phyloP scores from a whole-genome alignment of 352 stramenopile genomes.

The Phytopythium oedochilum region DNA sequence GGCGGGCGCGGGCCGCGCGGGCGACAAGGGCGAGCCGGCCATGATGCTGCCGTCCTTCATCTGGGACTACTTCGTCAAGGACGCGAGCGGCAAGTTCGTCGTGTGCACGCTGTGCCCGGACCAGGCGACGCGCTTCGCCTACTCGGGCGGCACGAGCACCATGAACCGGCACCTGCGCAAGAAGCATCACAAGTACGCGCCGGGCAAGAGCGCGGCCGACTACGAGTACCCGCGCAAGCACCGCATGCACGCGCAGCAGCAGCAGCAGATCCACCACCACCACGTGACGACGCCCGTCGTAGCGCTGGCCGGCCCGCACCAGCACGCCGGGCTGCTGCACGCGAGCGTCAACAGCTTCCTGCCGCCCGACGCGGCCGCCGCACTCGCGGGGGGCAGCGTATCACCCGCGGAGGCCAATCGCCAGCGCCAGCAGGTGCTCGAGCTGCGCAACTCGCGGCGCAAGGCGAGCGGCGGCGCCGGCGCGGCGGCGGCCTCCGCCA shows the following conservation, averaged over 20 bases:
- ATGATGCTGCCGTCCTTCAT: slow-evolving; percentile 80
- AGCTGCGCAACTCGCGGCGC: slow-evolving; percentile 48
- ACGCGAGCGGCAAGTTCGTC: slow-evolving; percentile 70
- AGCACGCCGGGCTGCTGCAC: slow-evolving; percentile 5
- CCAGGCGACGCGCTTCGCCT: slow-evolving; percentile 69
- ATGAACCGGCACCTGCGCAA: slow-evolving; percentile 82
- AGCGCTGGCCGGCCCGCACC: not conserved
- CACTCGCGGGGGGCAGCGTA: slow-evolving; percentile 19
- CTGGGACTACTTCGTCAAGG: slow-evolving; percentile 84
- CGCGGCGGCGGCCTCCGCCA: not conserved
- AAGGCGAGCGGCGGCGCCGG: slow-evolving; percentile 12
- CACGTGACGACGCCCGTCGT: slow-evolving; percentile 2
- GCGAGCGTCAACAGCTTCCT: slow-evolving; percentile 4
- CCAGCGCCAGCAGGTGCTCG: slow-evolving; percentile 45
- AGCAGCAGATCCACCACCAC: slow-evolving; percentile 3
- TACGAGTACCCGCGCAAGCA: slow-evolving; percentile 46
- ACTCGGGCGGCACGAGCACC: slow-evolving; percentile 76
- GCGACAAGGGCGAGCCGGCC: slow-evolving; percentile 51
- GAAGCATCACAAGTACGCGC: slow-evolving; percentile 80
- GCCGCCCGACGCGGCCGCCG: slow-evolving; percentile 16
- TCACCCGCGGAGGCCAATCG: slow-evolving; percentile 43
- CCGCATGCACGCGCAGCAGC: not conserved
- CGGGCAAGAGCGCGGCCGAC: slow-evolving; percentile 64
- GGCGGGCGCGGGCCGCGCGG: slow-evolving; percentile 11
- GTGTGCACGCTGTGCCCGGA: slow-evolving; percentile 69